Evolutionary conservation across 768 basidiomycete species (phyloP).

Genomic region (Crucibulum laeve): DNA sequence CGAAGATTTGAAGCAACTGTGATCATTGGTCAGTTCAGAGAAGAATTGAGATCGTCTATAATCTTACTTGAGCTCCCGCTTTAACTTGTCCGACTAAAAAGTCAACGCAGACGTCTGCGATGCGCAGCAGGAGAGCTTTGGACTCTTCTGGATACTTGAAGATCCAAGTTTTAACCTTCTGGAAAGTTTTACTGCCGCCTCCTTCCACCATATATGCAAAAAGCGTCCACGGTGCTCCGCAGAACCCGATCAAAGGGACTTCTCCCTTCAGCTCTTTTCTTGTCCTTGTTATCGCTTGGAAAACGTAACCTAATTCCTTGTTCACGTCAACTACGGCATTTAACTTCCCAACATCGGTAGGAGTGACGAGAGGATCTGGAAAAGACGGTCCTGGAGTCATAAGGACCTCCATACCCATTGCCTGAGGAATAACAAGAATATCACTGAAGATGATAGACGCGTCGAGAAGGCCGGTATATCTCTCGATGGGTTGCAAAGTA

Average conservation of each 20-base stretch:
- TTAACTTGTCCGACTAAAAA: constrained; percentile 89
- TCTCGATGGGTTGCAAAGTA: constrained; percentile 90
- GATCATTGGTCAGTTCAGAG: constrained; percentile 1
- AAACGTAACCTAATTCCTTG: constrained; percentile 87
- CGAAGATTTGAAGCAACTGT: constrained; percentile 94
- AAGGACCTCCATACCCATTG: constrained; percentile 91
- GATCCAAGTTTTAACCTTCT: constrained; percentile 92
- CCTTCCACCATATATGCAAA: constrained; percentile 99
- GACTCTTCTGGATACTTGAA: constrained; percentile 88
- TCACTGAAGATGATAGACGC: constrained; percentile 98
- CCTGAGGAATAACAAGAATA: constrained; percentile 96
- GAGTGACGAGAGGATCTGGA: constrained; percentile 77
- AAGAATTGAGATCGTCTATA: neutral
- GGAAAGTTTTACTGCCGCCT: constrained; percentile 85
- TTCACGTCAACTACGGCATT: constrained; percentile 65
- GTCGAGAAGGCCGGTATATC: constrained; percentile 83
- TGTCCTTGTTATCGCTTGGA: constrained; percentile 85
- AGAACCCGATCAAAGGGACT: constrained; percentile 96
- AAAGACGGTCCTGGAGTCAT: constrained; percentile 94
- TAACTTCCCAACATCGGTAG: constrained; percentile 67
- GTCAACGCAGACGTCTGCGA: constrained; percentile 88
- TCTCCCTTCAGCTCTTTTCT: constrained; percentile 77
- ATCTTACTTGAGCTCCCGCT: constrained; percentile 89
- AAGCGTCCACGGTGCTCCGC: constrained; percentile 96
- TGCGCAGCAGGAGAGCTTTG: constrained; percentile 66